Evolutionary conservation across 495 filamentous ascomycete species (phyloP).

Genomic region (Trichoderma parareesei): DNA sequence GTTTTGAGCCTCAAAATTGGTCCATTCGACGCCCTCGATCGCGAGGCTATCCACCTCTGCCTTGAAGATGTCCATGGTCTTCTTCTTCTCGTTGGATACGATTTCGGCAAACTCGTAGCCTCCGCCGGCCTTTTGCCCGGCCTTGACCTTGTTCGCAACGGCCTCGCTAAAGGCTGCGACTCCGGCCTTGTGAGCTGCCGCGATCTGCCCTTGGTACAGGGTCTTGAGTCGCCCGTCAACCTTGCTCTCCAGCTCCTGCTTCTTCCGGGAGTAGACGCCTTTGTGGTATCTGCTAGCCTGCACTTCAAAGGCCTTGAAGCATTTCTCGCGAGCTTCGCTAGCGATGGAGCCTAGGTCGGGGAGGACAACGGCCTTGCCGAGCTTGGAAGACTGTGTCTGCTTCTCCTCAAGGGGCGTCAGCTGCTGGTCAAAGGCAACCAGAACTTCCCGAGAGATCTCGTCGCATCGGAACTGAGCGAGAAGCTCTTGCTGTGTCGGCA

Average conservation of each 20-base stretch:
- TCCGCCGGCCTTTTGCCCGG: slow-evolving; percentile 81
- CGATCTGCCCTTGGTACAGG: slow-evolving; percentile 78
- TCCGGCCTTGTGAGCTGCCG: slow-evolving; percentile 81
- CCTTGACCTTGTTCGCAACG: slow-evolving; percentile 66
- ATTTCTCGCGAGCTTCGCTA: slow-evolving; percentile 60
- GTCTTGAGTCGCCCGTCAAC: slow-evolving; percentile 79
- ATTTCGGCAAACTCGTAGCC: slow-evolving; percentile 93
- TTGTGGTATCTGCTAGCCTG: slow-evolving; percentile 95
- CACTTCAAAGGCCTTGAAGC: slow-evolving; percentile 73
- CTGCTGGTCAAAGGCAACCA: slow-evolving; percentile 72
- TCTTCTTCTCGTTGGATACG: slow-evolving; percentile 71
- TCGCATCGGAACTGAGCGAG: slow-evolving; percentile 97
- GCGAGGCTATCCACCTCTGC: slow-evolving; percentile 62
- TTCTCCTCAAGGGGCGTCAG: slow-evolving; percentile 81
- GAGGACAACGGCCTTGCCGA: slow-evolving; percentile 64
- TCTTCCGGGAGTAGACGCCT: slow-evolving; percentile 80
- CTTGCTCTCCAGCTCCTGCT: slow-evolving; percentile 73
- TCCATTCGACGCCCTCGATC: slow-evolving; percentile 76
- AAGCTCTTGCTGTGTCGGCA: slow-evolving; percentile 94
- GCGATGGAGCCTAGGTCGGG: slow-evolving; percentile 71
- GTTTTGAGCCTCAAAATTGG: slow-evolving; percentile 52
- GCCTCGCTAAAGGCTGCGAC: slow-evolving; percentile 81
- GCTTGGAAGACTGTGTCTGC: slow-evolving; percentile 61
- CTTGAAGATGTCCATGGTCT: slow-evolving; percentile 66
- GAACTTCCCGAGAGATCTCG: slow-evolving; percentile 82